These are phyloP conservation scores for Salix koriyanagi DNA, from an alignment of 345 rosid species.

Conservation along the genomic window DNA sequence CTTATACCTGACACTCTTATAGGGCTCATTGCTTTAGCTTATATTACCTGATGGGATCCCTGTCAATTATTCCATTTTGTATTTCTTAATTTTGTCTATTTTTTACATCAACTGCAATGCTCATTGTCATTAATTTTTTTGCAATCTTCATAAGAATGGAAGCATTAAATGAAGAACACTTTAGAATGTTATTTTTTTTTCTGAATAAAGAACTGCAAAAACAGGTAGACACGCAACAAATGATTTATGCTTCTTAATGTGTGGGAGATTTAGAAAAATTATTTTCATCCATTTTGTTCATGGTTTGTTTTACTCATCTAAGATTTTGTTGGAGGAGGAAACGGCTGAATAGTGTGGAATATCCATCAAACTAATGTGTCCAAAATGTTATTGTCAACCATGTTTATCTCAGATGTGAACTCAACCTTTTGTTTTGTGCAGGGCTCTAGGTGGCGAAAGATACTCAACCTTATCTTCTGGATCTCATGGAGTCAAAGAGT, in stretches of 20 bases:
- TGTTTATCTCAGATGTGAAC: neutral
- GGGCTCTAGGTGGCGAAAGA: conserved; percentile 33
- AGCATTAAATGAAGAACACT: neutral
- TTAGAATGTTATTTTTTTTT: neutral
- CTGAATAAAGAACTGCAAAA: neutral
- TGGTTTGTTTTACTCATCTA: neutral
- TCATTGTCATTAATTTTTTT: neutral
- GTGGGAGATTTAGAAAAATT: neutral
- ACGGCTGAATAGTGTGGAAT: neutral
- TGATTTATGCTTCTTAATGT: neutral
- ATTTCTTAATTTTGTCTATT: neutral
- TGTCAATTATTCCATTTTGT: neutral
- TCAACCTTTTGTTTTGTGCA: conserved; percentile 20
- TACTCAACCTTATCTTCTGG: conserved; percentile 23
- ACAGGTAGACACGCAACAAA: neutral
- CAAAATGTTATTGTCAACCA: neutral
- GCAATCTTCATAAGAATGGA: neutral
- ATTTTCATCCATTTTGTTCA: neutral
- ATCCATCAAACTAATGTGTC: neutral
- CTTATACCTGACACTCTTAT: neutral
- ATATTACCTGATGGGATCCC: neutral
- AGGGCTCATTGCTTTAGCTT: neutral
- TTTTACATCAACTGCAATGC: neutral
- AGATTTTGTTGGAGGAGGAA: neutral
- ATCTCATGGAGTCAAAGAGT: conserved; percentile 31